These are phyloP conservation scores for Globisporangium takayamanum DNA, from an alignment of 352 stramenopile species.

Conservation along the genomic window DNA sequence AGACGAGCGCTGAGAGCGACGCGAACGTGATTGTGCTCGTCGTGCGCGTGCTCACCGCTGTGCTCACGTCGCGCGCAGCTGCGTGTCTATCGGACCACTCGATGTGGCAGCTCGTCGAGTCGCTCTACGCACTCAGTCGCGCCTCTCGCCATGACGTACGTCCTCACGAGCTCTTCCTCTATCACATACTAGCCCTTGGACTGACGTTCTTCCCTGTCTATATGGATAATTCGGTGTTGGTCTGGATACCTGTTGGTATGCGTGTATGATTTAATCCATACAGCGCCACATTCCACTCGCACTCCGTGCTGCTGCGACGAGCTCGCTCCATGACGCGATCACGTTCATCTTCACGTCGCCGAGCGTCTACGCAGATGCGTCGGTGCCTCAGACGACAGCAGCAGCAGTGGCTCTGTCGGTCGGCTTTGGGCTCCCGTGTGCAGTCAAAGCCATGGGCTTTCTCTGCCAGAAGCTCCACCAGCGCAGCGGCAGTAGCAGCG, in stretches of 20 bases:
- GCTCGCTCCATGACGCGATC: constrained; percentile 55
- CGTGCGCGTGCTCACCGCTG: constrained; percentile 90
- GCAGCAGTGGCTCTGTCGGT: background rate
- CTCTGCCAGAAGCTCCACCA: constrained; percentile 76
- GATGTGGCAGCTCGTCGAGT: constrained; percentile 94
- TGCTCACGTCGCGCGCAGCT: constrained; percentile 85
- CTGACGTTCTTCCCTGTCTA: background rate
- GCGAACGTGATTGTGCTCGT: constrained; percentile 91
- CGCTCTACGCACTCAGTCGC: constrained; percentile 92
- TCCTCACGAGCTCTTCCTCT: background rate
- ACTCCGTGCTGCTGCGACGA: constrained; percentile 57
- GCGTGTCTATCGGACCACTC: constrained; percentile 85
- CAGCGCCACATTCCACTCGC: constrained; percentile 57
- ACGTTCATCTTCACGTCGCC: constrained; percentile 56
- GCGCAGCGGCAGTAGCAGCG: constrained; percentile 11
- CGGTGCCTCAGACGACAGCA: constrained; percentile 7
- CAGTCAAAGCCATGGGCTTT: constrained; percentile 75
- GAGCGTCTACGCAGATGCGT: constrained; percentile 36
- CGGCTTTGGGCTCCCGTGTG: constrained; percentile 67
- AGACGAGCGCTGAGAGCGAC: constrained; percentile 86
- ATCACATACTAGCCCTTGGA: background rate
- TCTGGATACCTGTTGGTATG: background rate
- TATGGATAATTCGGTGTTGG: no score
- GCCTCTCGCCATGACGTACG: constrained; percentile 50
- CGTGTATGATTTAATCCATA: background rate